These are phyloP conservation scores for Lactifluus piperatus DNA, from an alignment of 768 basidiomycete genomes.

Conservation along the genomic window DNA sequence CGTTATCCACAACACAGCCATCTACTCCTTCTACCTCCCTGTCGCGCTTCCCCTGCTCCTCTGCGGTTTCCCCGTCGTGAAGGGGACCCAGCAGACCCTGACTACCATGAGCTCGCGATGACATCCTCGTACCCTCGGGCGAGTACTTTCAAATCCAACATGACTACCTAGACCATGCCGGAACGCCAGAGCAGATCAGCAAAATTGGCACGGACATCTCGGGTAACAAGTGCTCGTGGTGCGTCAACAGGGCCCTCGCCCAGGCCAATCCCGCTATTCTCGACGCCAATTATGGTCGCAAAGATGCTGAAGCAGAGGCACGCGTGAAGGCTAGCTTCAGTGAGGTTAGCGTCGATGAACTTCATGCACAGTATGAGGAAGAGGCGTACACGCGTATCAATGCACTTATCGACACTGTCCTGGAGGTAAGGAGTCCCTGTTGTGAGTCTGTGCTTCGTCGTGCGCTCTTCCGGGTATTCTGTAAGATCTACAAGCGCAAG, in stretches of 20 bases:
- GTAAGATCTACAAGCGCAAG: no score
- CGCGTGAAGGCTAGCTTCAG: constrained; percentile 66
- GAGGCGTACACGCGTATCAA: constrained; percentile 66
- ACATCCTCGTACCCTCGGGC: constrained; percentile 84
- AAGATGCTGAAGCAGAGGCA: constrained; percentile 46
- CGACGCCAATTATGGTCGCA: constrained; percentile 61
- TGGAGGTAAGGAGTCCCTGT: constrained; percentile 37
- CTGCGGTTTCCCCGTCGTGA: constrained; percentile 47
- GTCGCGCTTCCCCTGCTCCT: constrained; percentile 91
- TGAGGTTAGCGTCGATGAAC: constrained; percentile 46
- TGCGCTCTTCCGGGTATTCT: constrained; percentile 74
- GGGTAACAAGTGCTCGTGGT: constrained; percentile 99
- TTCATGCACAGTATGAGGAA: constrained; percentile 55
- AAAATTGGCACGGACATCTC: constrained; percentile 98
- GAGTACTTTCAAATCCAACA: no score
- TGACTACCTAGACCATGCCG: constrained; percentile 92
- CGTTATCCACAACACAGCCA: constrained; percentile 95
- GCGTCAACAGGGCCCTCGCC: constrained; percentile 80
- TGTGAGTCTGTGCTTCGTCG: constrained; percentile 37
- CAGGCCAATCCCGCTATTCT: constrained; percentile 42
- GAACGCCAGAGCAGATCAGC: constrained; percentile 83
- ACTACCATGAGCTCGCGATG: constrained; percentile 65
- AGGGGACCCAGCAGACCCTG: constrained; percentile 37
- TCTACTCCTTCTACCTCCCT: constrained; percentile 97
- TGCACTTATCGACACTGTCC: constrained; percentile 61